Evolutionary conservation across 345 rosid genomes (phyloP), one percentile per base, ranked within the genome.

Genomic region (Hibiscus trionum): DNA sequence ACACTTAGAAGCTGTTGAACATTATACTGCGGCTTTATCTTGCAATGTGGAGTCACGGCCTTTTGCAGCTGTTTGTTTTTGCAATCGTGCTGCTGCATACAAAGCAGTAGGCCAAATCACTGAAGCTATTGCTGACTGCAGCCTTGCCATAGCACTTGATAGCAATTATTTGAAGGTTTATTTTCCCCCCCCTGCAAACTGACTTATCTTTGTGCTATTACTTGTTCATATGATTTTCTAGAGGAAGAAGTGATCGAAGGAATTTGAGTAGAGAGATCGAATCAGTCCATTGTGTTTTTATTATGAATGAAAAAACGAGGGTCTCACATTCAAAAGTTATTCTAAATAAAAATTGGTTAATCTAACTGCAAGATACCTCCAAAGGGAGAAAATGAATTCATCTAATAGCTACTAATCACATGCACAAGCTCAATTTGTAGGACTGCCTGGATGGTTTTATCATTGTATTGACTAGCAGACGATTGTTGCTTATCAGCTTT

Each of bases 81-180:
- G 97, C 80, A 95, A 93, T 82, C 97, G 99, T 77, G 98, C 99
- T 77, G 98, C 97, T 47, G 93, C 97, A 11, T 86, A 86, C 84
- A 93, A 90, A 72, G 89, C 93, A 49, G 70, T 88, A 79, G 90
- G 94, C 75, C 97, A 89, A 81, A 73, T 86, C 31, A 86, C 86
- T 44, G 98, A 92, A 75, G 98, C 98, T 66, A 89, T 89, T 80
- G 94, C 99, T 49, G 99, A 95, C 77, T 95, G 99, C 91, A 92
- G 91, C 84, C 88, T 95, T 61, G 96, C 97, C 73, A 88, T 90
- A 73, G 98, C 99, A 76, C 92, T 95, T 57, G 91, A 92, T 84
- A 84, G 85, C 72, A 92, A 81, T 72, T 95, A 92, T 85, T 71
- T 79, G 63, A 95, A 95, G 99, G 99, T 95, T 73, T 50, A 72